Base-by-base conservation (phyloP, 805 yeast species). In the Ogataea degrootiae region DNA sequence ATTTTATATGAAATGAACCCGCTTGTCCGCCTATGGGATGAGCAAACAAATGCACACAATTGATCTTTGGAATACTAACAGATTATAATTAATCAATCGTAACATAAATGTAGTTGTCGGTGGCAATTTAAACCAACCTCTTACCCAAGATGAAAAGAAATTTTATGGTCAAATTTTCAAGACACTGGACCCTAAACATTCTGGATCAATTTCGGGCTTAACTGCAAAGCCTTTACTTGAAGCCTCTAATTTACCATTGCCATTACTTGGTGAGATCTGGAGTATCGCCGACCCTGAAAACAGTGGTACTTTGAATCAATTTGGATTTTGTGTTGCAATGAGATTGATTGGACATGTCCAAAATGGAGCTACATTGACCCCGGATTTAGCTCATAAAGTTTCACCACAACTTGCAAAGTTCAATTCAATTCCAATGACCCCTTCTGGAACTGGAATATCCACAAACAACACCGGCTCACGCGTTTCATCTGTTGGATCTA, bases 301-400 rank as follows among this genome's bases (percentile, higher is more conserved):
- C 69, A 75, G 82, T 53, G 99, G 99, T 0, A 86, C 83, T 60
- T 73, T 94, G 53, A 85, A 84, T 56, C 87, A 83, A 61, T 74
- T 77, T 47, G 92, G 91, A 23, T 94, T 94, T 67, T 79, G 86
- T 52, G 77, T 82, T 45, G 96, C 97, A 19, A 76, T 94, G 80
- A 79, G 99, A 63, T 72, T 89, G 55, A 87, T 94, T 59, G 96
- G 95, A 26, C 87, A 88, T 62, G 83, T 87, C 40, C 98, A 94
- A 70, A 65, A 73, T 9, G 95, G 96, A 23, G 75, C 76, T 4
- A 70, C 75, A 48, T 67, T 82, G 19, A 74, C 82, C 14, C 57
- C 77, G 4, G 73, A 76, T 14, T 70, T 85, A 44, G 82, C 79
- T 11, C 61, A 63, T 19, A 55, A 61, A 26, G 79, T 83, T 7